phyloP scores from a whole-genome alignment of 768 basidiomycete genomes.

The Pulveroboletus sp. region DNA sequence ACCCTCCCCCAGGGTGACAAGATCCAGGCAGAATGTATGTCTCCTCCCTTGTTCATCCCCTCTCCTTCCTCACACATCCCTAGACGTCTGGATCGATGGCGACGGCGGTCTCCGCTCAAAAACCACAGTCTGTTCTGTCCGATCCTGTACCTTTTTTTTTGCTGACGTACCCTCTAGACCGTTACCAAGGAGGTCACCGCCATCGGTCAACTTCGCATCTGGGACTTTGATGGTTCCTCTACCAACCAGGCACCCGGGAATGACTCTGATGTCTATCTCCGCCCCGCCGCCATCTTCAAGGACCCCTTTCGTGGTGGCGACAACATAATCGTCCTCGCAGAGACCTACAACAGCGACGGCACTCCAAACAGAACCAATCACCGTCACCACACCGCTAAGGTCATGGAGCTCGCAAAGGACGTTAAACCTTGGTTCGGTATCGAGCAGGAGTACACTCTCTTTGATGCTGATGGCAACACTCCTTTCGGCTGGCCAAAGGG shows the following conservation, averaged over 20 bases:
- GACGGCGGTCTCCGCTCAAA: conserved; percentile 93
- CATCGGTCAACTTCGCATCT: conserved; percentile 88
- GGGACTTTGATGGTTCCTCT: conserved; percentile 99
- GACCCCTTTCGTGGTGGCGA: conserved; percentile 99
- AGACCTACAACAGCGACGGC: conserved; percentile 98
- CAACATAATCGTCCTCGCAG: conserved; percentile 96
- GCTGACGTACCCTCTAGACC: conserved; percentile 50
- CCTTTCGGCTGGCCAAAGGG: conserved; percentile 98
- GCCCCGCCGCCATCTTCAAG: conserved; percentile 95
- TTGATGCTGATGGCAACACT: conserved; percentile 77
- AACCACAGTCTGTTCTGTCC: conserved; percentile 66
- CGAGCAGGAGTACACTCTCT: conserved; percentile 98
- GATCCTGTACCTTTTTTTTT: neutral
- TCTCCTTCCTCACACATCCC: conserved; percentile 3
- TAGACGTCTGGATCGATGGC: conserved; percentile 99
- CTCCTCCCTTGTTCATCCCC: neutral
- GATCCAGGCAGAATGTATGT: conserved; percentile 88
- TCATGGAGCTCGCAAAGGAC: conserved; percentile 89
- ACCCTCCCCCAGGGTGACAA: conserved; percentile 87
- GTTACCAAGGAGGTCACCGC: conserved; percentile 81
- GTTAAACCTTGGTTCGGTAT: conserved; percentile 92
- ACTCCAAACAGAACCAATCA: conserved; percentile 96
- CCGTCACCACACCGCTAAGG: conserved; percentile 90
- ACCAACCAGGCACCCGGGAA: conserved; percentile 94
- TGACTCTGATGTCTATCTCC: conserved; percentile 98